Evolutionary conservation across 2,329 filamentous ascomycete species (phyloP).

Genomic region (Colletotrichum spinosum): DNA sequence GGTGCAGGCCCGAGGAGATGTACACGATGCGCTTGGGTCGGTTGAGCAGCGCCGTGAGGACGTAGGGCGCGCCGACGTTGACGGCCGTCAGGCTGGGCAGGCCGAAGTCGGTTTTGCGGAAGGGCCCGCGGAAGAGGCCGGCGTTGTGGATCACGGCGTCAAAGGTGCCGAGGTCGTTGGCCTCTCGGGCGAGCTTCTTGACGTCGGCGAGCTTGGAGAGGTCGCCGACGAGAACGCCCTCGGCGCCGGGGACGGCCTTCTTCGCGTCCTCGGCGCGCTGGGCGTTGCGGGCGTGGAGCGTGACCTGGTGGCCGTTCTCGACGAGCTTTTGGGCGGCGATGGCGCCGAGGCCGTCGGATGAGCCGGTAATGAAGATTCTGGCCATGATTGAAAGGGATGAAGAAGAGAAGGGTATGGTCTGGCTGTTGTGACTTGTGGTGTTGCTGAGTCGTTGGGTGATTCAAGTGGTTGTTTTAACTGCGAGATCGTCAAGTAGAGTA

Average conservation of each 20-base stretch:
- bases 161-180: slow-evolving; percentile 61
- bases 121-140: slow-evolving; percentile 56
- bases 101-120: slow-evolving; percentile 45
- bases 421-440: too few species aligned
- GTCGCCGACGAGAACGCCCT: slow-evolving; percentile 64
- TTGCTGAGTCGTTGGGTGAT: too few species aligned
- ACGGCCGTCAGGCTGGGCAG: slow-evolving; percentile 64
- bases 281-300: slow-evolving; percentile 67
- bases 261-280: slow-evolving; percentile 62
- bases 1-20: slow-evolving; percentile 63
- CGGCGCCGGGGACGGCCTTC: slow-evolving; percentile 60
- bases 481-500: too few species aligned
- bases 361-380: slow-evolving; percentile 61
- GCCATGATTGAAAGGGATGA: not conserved
- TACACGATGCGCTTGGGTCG: slow-evolving; percentile 62
- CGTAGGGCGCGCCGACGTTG: slow-evolving; percentile 68
- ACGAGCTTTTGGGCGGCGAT: slow-evolving; percentile 62
- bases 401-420: too few species aligned
- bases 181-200: slow-evolving; percentile 61
- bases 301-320: slow-evolving; percentile 64
- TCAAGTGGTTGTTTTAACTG: too few species aligned
- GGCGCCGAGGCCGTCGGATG: slow-evolving; percentile 67
- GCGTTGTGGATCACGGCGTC: slow-evolving; percentile 71
- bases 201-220: slow-evolving; percentile 62
- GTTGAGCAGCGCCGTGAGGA: slow-evolving; percentile 63